Evolutionary conservation across 2,329 filamentous ascomycete species (phyloP).

Genomic region (Ceratocystis ficicola): DNA sequence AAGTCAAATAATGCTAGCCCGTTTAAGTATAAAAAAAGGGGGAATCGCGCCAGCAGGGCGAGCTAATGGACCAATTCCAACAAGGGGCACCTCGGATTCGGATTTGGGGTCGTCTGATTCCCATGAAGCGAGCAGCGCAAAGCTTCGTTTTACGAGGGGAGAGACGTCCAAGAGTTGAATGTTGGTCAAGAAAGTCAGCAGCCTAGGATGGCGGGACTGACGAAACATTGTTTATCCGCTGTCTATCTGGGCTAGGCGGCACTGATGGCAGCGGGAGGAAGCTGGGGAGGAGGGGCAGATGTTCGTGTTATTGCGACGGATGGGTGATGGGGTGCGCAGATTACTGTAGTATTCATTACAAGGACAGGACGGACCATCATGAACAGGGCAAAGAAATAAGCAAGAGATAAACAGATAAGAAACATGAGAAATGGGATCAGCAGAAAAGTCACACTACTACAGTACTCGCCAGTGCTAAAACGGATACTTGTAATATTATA

Average conservation of each 20-base stretch:
- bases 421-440: background rate
- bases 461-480: background rate
- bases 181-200: background rate
- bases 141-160: background rate
- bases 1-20: background rate
- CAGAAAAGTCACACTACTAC: background rate
- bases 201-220: background rate
- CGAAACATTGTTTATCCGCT: slow-evolving; percentile 5
- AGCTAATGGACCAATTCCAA: background rate
- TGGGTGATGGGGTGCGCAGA: background rate
- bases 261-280: slow-evolving; percentile 9
- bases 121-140: background rate
- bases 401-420: background rate
- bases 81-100: background rate
- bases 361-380: too few species aligned
- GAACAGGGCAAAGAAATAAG: too few species aligned
- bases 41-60: background rate
- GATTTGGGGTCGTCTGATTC: background rate
- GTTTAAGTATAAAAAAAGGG: background rate
- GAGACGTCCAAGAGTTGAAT: background rate
- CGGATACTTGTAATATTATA: background rate
- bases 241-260: background rate
- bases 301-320: background rate
- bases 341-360: too few species aligned
- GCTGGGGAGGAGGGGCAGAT: background rate